These are phyloP conservation scores for Picea mariana DNA, from an alignment of 83 land plant species.

Conservation along the genomic window DNA sequence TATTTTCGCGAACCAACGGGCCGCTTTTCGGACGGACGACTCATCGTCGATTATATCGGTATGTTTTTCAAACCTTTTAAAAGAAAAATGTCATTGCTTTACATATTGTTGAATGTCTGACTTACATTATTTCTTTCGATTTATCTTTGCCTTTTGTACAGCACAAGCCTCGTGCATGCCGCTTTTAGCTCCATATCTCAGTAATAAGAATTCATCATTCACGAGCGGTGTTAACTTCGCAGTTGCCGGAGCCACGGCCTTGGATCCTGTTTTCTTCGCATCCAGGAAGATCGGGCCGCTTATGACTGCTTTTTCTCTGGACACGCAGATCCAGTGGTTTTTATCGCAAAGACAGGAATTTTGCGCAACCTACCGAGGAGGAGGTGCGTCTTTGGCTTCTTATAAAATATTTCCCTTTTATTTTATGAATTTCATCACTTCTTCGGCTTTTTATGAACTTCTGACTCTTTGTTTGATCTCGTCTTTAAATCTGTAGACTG, in stretches of 20 bases:
- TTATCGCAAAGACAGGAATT: background rate
- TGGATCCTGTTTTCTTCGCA: background rate
- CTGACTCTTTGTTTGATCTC: too few relatives aligned
- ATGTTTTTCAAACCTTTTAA: background rate
- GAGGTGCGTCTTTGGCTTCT: background rate
- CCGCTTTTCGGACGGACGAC: conserved; percentile 43
- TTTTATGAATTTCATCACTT: too few relatives aligned
- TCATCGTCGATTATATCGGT: conserved; percentile 33
- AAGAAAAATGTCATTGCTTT: too few relatives aligned
- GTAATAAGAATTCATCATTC: background rate
- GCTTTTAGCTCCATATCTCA: background rate
- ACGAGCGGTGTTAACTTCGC: background rate
- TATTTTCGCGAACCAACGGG: conserved; percentile 35
- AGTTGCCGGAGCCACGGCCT: conserved; percentile 11
- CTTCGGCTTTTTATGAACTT: too few relatives aligned
- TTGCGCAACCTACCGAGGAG: background rate
- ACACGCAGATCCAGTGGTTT: background rate
- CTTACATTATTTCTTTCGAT: too few relatives aligned
- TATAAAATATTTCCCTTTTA: too few relatives aligned
- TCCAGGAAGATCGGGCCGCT: background rate
- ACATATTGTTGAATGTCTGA: too few relatives aligned
- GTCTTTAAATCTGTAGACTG: too few relatives aligned
- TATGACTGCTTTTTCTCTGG: background rate
- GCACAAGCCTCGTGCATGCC: background rate
- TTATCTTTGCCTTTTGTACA: background rate